Conservation (phyloP, 768 basidiomycete genomes). For the Boletus eberwhitei region DNA sequence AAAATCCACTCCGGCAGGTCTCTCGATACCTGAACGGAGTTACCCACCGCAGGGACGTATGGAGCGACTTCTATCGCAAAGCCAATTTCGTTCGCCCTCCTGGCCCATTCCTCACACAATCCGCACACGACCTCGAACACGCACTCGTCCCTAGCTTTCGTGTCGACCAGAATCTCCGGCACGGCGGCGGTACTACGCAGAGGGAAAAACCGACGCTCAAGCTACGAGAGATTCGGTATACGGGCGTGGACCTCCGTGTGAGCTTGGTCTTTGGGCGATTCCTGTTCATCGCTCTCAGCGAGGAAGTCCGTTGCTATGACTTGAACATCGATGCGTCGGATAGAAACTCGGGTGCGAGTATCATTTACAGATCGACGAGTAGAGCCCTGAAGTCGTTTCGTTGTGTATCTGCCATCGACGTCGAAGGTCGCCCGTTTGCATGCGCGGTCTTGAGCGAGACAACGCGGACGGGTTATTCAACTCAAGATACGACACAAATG, state of each 20-base stretch:
- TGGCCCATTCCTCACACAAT: slow-evolving; percentile 16
- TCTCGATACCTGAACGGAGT: slow-evolving; percentile 4
- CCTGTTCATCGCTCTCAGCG: slow-evolving; percentile 11
- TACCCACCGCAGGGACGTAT: slow-evolving; percentile 10
- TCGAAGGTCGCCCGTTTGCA: slow-evolving; percentile 13
- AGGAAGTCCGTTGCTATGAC: slow-evolving; percentile 16
- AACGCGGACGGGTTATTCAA: not conserved
- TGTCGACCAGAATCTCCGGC: slow-evolving; percentile 5
- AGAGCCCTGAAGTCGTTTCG: not conserved
- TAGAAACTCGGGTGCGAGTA: not conserved
- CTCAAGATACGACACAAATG: not conserved
- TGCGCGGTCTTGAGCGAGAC: slow-evolving; percentile 12
- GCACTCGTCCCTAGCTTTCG: slow-evolving; percentile 11
- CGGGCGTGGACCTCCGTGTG: not conserved
- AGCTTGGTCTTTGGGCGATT: slow-evolving; percentile 17
- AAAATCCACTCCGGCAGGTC: slow-evolving; percentile 3
- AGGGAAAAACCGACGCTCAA: not conserved
- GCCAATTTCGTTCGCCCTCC: slow-evolving; percentile 15
- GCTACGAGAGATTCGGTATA: slow-evolving; percentile 8
- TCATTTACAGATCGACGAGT: slow-evolving; percentile 8
- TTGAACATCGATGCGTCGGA: not conserved
- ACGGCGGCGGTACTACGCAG: not conserved
- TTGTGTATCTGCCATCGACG: slow-evolving; percentile 10
- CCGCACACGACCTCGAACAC: slow-evolving; percentile 12
- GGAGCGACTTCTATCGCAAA: slow-evolving; percentile 16